Conservation (phyloP, 352 stramenopile species). For the Peronospora belbahrii region DNA sequence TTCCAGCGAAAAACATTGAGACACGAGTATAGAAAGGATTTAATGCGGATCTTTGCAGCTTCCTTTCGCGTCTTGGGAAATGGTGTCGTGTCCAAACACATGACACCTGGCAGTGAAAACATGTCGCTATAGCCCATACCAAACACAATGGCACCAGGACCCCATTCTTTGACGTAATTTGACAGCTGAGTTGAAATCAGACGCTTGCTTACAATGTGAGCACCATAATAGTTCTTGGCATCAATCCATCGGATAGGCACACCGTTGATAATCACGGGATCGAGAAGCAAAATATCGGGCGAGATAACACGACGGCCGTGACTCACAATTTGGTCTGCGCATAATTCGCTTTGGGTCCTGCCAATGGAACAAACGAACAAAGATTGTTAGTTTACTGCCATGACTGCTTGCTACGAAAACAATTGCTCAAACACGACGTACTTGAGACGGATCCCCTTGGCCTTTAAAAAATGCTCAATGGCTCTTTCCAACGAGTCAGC, state of each 20-base stretch:
- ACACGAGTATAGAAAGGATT: conserved; percentile 66
- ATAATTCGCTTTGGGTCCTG: conserved; percentile 66
- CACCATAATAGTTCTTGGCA: conserved; percentile 85
- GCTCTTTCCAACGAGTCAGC: conserved; percentile 63
- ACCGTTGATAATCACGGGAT: conserved; percentile 78
- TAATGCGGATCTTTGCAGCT: conserved; percentile 61
- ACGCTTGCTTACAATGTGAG: conserved; percentile 84
- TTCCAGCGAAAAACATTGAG: conserved; percentile 68
- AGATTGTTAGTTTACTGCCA: background rate
- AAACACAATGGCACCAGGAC: conserved; percentile 75
- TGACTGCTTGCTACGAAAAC: background rate
- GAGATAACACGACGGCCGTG: conserved; percentile 74
- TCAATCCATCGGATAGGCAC: conserved; percentile 83
- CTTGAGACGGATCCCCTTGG: conserved; percentile 71
- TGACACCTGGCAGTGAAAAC: conserved; percentile 71
- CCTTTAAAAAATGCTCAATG: conserved; percentile 65
- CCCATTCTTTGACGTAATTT: conserved; percentile 85
- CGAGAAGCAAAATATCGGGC: conserved; percentile 70
- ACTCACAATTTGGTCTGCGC: conserved; percentile 46
- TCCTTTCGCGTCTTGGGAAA: conserved; percentile 72
- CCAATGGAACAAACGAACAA: conserved; percentile 2
- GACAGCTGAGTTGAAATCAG: conserved; percentile 73
- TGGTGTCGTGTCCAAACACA: conserved; percentile 77
- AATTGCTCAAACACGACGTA: conserved; percentile 16
- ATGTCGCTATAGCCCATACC: conserved; percentile 86